Conservation (phyloP, 2,329 filamentous ascomycete genomes). For the Colletotrichum tanaceti region DNA sequence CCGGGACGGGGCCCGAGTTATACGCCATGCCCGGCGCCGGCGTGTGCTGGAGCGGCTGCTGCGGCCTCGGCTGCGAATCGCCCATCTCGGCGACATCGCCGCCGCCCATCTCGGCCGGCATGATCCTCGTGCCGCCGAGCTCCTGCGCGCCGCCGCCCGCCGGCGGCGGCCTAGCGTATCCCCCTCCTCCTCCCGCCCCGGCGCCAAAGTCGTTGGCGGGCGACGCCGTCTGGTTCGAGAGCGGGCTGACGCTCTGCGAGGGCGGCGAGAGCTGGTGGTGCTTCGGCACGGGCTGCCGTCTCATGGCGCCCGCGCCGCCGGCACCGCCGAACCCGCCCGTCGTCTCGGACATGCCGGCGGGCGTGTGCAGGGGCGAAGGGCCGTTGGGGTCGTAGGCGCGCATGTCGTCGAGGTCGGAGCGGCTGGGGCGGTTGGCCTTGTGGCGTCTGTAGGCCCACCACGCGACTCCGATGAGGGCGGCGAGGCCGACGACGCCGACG, state of each 20-base stretch:
- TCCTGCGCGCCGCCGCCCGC: conserved; percentile 36
- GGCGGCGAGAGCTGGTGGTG: conserved; percentile 31
- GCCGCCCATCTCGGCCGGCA: conserved; percentile 37
- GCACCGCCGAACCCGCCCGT: conserved; percentile 5
- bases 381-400: conserved; percentile 55
- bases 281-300: conserved; percentile 29
- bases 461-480: conserved; percentile 40
- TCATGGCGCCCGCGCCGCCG: conserved; percentile 8
- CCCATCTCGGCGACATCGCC: conserved; percentile 49
- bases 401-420: conserved; percentile 41
- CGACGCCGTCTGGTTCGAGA: conserved; percentile 30
- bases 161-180: conserved; percentile 27
- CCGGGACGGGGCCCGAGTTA: conserved; percentile 48
- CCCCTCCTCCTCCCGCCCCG: too few relatives aligned
- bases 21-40: conserved; percentile 50
- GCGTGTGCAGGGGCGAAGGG: conserved; percentile 23
- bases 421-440: conserved; percentile 37
- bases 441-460: conserved; percentile 42
- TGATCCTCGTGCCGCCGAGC: conserved; percentile 27
- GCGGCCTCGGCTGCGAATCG: conserved; percentile 43
- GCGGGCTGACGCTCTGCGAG: conserved; percentile 34
- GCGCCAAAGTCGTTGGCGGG: conserved; percentile 24
- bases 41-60: conserved; percentile 14
- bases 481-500: conserved; percentile 51
- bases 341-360: conserved; percentile 33